phyloP scores from a whole-genome alignment of 2,329 filamentous ascomycete species.

The Pyricularia sp. region DNA sequence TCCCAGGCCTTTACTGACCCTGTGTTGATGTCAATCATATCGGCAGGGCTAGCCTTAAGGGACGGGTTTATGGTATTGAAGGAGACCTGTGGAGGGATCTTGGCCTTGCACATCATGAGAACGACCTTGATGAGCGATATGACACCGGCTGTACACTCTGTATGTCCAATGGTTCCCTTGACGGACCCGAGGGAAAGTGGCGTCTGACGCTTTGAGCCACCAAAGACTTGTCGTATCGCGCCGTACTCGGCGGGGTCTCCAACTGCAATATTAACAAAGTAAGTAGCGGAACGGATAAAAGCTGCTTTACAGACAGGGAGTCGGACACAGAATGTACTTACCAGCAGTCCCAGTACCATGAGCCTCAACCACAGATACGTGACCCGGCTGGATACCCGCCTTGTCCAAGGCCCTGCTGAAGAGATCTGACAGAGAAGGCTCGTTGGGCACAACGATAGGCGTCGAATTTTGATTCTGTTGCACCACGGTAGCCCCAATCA shows the following conservation, averaged over 20 bases:
- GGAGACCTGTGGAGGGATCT: slow-evolving; percentile 23
- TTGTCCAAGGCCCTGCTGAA: slow-evolving; percentile 20
- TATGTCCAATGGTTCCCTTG: slow-evolving; percentile 24
- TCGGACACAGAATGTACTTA: neutral
- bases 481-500: slow-evolving; percentile 25
- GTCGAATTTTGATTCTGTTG: slow-evolving; percentile 30
- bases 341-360: slow-evolving; percentile 32
- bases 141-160: slow-evolving; percentile 21
- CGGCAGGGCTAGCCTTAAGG: slow-evolving; percentile 9
- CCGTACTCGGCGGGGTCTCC: slow-evolving; percentile 26
- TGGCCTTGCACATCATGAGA: slow-evolving; percentile 15
- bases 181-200: slow-evolving; percentile 18
- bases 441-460: slow-evolving; percentile 17
- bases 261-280: slow-evolving; percentile 10
- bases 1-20: slow-evolving; percentile 12
- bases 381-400: slow-evolving; percentile 13
- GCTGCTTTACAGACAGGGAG: no score
- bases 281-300: no score
- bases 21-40: slow-evolving; percentile 14
- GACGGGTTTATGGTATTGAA: slow-evolving; percentile 19
- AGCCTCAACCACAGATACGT: slow-evolving; percentile 23
- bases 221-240: slow-evolving; percentile 21
- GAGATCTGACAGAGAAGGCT: slow-evolving; percentile 17
- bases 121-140: slow-evolving; percentile 22
- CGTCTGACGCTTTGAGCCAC: slow-evolving; percentile 13